Conservation (phyloP, 352 stramenopile species). For the Phytophthora parvispora region DNA sequence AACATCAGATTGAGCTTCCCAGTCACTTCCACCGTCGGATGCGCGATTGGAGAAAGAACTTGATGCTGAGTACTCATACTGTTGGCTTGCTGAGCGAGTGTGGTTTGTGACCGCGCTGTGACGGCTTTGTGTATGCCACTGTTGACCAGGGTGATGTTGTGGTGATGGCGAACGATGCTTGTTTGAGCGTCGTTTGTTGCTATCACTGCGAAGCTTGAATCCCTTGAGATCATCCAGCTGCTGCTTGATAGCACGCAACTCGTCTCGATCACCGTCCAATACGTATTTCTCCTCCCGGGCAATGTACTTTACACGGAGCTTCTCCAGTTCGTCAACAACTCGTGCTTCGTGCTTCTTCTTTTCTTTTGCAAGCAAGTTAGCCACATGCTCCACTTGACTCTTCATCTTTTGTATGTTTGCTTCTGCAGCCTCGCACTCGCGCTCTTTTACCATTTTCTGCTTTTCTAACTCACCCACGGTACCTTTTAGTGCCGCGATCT, state of each 20-base stretch:
- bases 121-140: constrained; percentile 20
- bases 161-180: constrained; percentile 15
- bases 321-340: constrained; percentile 78
- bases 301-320: constrained; percentile 84
- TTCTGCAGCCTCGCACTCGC: constrained; percentile 50
- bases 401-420: constrained; percentile 51
- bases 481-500: constrained; percentile 70
- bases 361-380: constrained; percentile 59
- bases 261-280: constrained; percentile 81
- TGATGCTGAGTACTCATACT: background rate
- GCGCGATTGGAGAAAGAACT: constrained; percentile 17
- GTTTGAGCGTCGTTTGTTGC: background rate
- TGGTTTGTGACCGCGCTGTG: constrained; percentile 13
- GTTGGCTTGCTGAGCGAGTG: constrained; percentile 5
- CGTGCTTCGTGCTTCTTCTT: constrained; percentile 77
- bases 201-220: constrained; percentile 36
- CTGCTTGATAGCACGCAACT: constrained; percentile 85
- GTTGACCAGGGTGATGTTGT: constrained; percentile 6
- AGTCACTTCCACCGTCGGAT: constrained; percentile 16
- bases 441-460: constrained; percentile 53
- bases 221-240: constrained; percentile 81
- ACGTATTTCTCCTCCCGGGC: constrained; percentile 85
- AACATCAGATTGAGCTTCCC: constrained; percentile 11
- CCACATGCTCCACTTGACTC: constrained; percentile 68
- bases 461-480: constrained; percentile 73